Conservation (phyloP, 208 protist species). For the Leishmania martiniquensis region DNA sequence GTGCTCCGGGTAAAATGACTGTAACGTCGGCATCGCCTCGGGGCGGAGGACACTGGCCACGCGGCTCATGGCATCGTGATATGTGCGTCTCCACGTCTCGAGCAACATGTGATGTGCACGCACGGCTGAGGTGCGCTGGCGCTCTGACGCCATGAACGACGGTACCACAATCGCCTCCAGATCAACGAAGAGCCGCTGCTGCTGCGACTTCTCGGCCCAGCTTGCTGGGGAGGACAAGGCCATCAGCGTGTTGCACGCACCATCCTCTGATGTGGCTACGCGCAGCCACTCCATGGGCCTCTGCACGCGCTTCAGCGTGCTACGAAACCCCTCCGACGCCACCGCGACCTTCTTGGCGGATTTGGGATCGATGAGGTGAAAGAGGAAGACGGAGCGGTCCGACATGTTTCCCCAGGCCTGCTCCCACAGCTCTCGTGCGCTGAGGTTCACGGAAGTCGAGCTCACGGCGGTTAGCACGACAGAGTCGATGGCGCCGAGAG, state of each 20-base stretch:
- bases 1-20: background rate
- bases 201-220: background rate
- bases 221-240: slow-evolving; percentile 14
- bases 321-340: slow-evolving; percentile 26
- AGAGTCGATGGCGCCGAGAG: slow-evolving; percentile 9
- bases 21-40: background rate
- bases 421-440: slow-evolving; percentile 25
- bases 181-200: background rate
- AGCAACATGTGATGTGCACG: slow-evolving; percentile 21
- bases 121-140: background rate
- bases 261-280: slow-evolving; percentile 15
- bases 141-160: background rate
- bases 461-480: slow-evolving; percentile 10
- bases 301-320: slow-evolving; percentile 22
- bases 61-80: background rate
- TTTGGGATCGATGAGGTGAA: slow-evolving; percentile 22
- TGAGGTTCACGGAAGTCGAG: background rate
- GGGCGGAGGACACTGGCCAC: background rate
- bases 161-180: slow-evolving; percentile 19
- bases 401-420: slow-evolving; percentile 35
- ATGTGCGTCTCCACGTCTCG: slow-evolving; percentile 19
- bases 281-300: slow-evolving; percentile 25
- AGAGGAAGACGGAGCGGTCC: slow-evolving; percentile 26
- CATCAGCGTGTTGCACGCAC: slow-evolving; percentile 28
- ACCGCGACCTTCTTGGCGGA: slow-evolving; percentile 8